Evolutionary conservation across 1,284 basidiomycete species (phyloP).

Genomic region (Sporisorium graminicola): DNA sequence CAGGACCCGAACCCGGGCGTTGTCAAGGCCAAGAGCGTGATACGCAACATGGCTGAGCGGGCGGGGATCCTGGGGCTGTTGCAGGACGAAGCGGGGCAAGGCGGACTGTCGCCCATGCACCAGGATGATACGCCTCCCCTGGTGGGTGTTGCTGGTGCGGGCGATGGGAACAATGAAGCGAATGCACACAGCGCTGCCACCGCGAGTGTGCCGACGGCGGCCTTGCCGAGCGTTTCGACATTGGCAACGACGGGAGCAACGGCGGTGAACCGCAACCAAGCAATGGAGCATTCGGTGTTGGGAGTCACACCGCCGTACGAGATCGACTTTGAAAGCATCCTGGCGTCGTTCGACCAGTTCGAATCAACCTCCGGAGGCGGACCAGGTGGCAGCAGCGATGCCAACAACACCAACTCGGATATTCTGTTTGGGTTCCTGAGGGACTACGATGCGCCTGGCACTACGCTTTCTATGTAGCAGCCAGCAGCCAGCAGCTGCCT

Average conservation of each 20-base stretch:
- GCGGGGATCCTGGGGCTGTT: conserved; percentile 20
- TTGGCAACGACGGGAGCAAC: background rate
- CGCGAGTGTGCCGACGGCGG: background rate
- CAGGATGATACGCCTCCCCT: background rate
- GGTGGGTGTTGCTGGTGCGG: no score
- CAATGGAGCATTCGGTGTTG: background rate
- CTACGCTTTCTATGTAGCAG: no score
- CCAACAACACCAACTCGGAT: conserved; percentile 20
- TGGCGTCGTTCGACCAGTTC: conserved; percentile 26
- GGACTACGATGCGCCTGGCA: conserved; percentile 27
- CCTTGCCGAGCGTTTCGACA: background rate
- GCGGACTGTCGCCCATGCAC: conserved; percentile 9
- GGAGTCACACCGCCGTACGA: conserved; percentile 25
- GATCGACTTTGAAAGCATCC: conserved; percentile 32
- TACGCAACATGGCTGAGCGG: conserved; percentile 29
- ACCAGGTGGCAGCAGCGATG: background rate
- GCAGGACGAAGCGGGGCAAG: conserved; percentile 5
- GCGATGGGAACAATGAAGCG: background rate
- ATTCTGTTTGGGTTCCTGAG: conserved; percentile 30
- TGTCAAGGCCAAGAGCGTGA: conserved; percentile 24
- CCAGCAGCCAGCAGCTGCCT: no score
- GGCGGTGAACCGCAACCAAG: background rate
- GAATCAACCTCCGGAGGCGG: conserved; percentile 11
- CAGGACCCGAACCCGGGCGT: conserved; percentile 31
- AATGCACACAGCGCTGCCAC: background rate